These are phyloP conservation scores for Taphrina communis DNA, from an alignment of 1,139 yeast species.

Conservation along the genomic window DNA sequence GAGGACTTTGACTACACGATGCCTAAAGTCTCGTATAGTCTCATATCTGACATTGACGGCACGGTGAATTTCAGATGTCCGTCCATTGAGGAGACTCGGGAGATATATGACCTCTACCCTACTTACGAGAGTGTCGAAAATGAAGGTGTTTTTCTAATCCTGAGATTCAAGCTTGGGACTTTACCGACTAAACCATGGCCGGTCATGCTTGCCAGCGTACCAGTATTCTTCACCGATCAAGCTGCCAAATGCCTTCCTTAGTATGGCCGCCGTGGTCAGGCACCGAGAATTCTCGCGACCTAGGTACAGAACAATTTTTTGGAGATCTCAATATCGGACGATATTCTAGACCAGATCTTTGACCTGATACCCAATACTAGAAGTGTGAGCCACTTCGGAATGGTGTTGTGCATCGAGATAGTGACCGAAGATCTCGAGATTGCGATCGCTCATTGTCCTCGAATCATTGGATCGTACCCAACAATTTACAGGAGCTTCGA, in stretches of 20 bases:
- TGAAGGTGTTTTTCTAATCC: not conserved
- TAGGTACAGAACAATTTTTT: not conserved
- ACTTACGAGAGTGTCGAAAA: not conserved
- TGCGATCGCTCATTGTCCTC: too few relatives aligned
- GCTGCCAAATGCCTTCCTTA: not conserved
- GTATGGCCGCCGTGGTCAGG: constrained; percentile 10
- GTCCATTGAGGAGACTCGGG: not conserved
- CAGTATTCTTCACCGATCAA: not conserved
- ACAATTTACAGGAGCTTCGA: too few relatives aligned
- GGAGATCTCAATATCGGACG: not conserved
- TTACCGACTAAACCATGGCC: constrained; percentile 1
- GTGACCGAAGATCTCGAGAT: not conserved
- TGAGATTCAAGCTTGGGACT: not conserved
- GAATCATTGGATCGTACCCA: too few relatives aligned
- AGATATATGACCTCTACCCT: not conserved
- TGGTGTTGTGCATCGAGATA: not conserved
- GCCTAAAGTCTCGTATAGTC: too few relatives aligned
- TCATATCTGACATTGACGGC: not conserved
- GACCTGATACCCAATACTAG: not conserved
- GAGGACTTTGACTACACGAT: not conserved
- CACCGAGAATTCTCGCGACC: not conserved
- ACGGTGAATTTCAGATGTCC: not conserved
- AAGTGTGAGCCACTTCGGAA: not conserved
- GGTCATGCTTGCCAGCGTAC: not conserved
- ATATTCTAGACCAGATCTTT: not conserved